phyloP scores from a whole-genome alignment of 148 eudicot species.

The Selenicereus undatus region DNA sequence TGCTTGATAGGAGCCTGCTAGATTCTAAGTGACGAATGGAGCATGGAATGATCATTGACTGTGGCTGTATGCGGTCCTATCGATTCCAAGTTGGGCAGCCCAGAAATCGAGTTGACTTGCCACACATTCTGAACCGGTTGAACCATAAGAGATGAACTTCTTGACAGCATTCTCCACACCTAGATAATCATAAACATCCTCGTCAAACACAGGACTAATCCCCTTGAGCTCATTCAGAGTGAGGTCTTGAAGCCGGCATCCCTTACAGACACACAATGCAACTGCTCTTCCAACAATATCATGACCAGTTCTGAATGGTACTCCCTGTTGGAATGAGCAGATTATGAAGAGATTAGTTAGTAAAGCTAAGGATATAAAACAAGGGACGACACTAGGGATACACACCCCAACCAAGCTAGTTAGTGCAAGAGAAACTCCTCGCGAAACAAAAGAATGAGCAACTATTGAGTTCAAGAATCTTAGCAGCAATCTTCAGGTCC shows the following conservation, averaged over 20 bases:
- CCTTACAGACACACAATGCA: constrained; percentile 65
- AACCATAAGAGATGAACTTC: constrained; percentile 86
- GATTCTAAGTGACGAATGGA: neutral
- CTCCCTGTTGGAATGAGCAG: constrained; percentile 46
- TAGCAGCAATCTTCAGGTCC: no score
- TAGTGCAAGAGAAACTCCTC: neutral
- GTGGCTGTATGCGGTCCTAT: constrained; percentile 19
- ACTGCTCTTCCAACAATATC: constrained; percentile 92
- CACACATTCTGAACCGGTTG: constrained; percentile 90
- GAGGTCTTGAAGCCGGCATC: constrained; percentile 68
- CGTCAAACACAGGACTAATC: constrained; percentile 50
- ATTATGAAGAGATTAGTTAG: neutral
- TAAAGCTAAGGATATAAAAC: no score
- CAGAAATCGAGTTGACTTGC: constrained; percentile 67
- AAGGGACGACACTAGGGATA: no score
- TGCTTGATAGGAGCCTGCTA: neutral
- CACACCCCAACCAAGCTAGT: no score
- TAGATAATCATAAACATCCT: constrained; percentile 79
- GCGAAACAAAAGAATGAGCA: neutral
- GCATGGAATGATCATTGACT: neutral
- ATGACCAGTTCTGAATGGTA: constrained; percentile 95
- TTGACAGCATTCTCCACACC: constrained; percentile 83
- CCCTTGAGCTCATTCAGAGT: constrained; percentile 59
- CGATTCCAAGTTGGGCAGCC: constrained; percentile 49
- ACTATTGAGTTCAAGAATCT: no score